Conservation (phyloP, 177 flowering plant species). For the Vitis hybrid region DNA sequence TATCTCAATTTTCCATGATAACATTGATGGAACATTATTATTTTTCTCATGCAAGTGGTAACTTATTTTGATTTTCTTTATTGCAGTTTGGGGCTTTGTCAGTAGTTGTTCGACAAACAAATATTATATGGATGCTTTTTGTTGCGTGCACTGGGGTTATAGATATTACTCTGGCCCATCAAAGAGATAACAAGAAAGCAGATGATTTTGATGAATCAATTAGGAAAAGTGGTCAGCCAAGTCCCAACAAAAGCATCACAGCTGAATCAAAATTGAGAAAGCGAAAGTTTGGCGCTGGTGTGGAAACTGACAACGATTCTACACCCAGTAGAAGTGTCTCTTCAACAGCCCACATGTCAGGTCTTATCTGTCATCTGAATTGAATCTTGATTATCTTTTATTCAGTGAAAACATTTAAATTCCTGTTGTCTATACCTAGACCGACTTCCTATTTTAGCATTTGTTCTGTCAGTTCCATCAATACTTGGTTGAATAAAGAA, state of each 20-base stretch:
- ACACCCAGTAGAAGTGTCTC: neutral
- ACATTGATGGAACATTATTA: neutral
- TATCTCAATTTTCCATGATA: neutral
- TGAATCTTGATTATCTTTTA: neutral
- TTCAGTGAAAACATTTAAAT: neutral
- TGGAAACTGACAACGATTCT: constrained; percentile 9
- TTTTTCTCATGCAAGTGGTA: constrained; percentile 6
- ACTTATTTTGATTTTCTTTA: constrained; percentile 5
- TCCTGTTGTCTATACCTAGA: neutral
- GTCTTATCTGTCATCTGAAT: constrained; percentile 24
- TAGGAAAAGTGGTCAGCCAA: constrained; percentile 16
- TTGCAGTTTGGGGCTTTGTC: constrained; percentile 77
- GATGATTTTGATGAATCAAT: constrained; percentile 23
- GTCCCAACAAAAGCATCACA: constrained; percentile 13
- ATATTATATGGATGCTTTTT: constrained; percentile 85
- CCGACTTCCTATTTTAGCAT: too few species aligned
- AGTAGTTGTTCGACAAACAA: constrained; percentile 81
- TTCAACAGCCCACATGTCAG: constrained; percentile 32
- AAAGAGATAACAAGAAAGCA: constrained; percentile 19
- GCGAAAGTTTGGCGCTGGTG: constrained; percentile 35
- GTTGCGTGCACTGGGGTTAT: constrained; percentile 68
- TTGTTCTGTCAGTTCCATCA: too few species aligned
- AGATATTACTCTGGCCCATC: constrained; percentile 30
- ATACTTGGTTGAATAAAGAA: too few species aligned
- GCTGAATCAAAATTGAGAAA: constrained; percentile 42